Base-by-base conservation (phyloP, 495 filamentous ascomycete genomes). In the Trichoderma reesei region DNA sequence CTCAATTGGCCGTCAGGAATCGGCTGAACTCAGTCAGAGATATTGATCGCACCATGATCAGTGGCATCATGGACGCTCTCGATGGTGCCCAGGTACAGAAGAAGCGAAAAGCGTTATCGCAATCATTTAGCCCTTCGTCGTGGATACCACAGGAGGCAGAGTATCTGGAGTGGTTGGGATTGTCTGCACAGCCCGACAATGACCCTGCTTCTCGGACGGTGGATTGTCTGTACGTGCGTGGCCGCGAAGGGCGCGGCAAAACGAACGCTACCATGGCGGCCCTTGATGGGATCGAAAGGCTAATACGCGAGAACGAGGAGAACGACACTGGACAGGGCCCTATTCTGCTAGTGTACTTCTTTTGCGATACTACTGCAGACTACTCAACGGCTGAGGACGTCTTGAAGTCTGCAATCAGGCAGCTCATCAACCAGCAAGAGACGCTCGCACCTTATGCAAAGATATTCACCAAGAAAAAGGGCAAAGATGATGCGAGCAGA, bases 231-330 rank as follows among this genome's bases (percentile, higher is more conserved):
- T 78, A 72, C 70, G 70, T 78, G 38, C 61, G 67, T 6, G 75
- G 72, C 9, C 70, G 72, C n/a, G 73, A 75, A 48, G 74, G 74
- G 14, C 67, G 68, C 64, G 74, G 74, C 34, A 76, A 76, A 60
- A 73, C 74, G 11, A 72, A 67, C 37, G 73, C 73, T 5, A 70
- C 71, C 14, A 41, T 74, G 65, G 69, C 74, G 1, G 68, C 70
- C 31, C 39, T 76, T 9, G 69, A 72, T 5, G 66, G 73, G 38
- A 73, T 75, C 61, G 69, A 74, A 61, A 66, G 44, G 56, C 65
- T 31, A 13, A 59, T 20, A 18, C 64, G 74, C 33, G 62, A 64
- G 26, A 64, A 68, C 41, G 63, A 66, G 5, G 64, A 59, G 37
- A 60, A 70, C 60, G 65, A 66, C 14, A 64, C 66, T 20, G 41